Base-by-base conservation (phyloP, 1,284 basidiomycete species). In the Ceraceosorus guamensis region DNA sequence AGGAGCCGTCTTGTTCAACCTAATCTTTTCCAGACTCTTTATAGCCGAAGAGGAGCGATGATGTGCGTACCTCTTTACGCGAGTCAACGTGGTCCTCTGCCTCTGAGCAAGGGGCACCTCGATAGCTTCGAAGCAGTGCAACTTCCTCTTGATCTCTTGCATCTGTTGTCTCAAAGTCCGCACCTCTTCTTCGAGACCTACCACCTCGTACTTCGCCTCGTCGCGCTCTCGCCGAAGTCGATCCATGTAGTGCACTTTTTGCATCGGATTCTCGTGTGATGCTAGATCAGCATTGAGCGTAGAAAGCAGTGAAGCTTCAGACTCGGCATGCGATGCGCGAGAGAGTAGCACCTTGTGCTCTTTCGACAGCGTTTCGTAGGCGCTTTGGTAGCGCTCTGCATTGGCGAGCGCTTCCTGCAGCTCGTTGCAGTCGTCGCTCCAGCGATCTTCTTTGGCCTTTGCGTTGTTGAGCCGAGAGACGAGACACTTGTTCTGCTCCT, bases 181-280 rank as follows among this genome's bases (percentile, higher is more conserved):
- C 63, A 68, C 69, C 46, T 76, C 72, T 61, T 67, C 68, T 50
- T 71, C 69, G 30, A 76, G 56, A 39, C 53, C 63, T 47, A 70
- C 71, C n/a, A 71, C 64, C 63, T 74, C 68, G 45, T 61, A 51
- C 54, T 63, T 63, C 78, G 95, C 90, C 78, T 96, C 91, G 33
- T 46, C 52, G 39, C 53, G 47, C 10, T 51, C 34, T 46, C 37
- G 6, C 35, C 56, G 14, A 6, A 57, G 4, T 10, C 53, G 16
- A 24, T 57, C 56, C 2, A 57, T 13, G 35, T 57, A 57, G 16
- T 39, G 18, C 32, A 57, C 53, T 45, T 56, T 57, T 44, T 57
- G 56, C 11, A 8, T 43, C 10, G 55, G 41, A 47, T 57, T 57
- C 10, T 14, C 45, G 44, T 57, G 56, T 3, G 31, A 30, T 3